Base-by-base conservation (phyloP, 2,329 filamentous ascomycete species). In the Pestalotiopsis sp. region DNA sequence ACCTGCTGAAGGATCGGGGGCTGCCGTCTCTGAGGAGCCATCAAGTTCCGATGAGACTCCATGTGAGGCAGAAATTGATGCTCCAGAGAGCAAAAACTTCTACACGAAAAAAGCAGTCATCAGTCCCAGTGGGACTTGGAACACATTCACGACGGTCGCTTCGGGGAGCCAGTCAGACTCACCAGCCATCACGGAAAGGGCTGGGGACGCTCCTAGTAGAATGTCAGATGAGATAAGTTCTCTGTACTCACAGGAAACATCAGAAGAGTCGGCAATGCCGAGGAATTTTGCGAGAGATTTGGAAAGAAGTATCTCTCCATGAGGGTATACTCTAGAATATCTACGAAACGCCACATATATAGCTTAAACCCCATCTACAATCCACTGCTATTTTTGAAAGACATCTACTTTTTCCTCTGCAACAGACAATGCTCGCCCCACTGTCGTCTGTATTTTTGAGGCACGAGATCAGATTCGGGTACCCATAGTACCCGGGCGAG, bases 371-470 rank as follows among this genome's bases (percentile, higher is more conserved):
- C 13, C 14, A 52, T 52, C 1, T 52, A 52, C 45, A 52, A n/a
- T 52, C 17, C 45, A 52, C 17, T n/a, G 17, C 1, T 52, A 9
- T 23, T 11, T 9, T 9, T 9, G 20, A 23, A 20, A 36, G 38
- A 14, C 59, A 23, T 11, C 59, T 40, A 62, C 17, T 62, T 62
- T 75, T 83, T 89, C 72, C 89, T 88, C 75, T 88, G 87, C 72
- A 98, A 81, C 66, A 99, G 84, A 79, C 96, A 99, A 80, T 98
- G 97, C 66, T 90, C 86, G 20, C 94, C 96, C 94, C 95, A 98
- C 80, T 89, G 90, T 68, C 95, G 89, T 73, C 86, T 89, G 72
- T 90, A 91, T 69, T 85, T 86, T 57, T 89, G 85, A 0, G 95
- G 94, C 14, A 97, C 82, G 52, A 93, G 81, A 0, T 86, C 81